Conservation (phyloP, 2,329 filamentous ascomycete genomes). For the Alternaria alternata region DNA sequence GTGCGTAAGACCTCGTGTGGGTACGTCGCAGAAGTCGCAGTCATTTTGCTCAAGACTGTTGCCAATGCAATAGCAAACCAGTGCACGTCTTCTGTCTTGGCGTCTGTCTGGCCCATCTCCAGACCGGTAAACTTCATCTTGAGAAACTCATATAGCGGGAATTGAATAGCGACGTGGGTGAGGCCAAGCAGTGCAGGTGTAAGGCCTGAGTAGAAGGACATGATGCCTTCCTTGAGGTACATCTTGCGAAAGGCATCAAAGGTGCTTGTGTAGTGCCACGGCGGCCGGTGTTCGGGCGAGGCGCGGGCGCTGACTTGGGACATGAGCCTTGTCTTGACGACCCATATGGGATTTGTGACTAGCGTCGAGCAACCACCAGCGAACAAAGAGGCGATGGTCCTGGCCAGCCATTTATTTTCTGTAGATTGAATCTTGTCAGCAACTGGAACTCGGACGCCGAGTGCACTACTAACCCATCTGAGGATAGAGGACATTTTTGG, state of each 20-base stretch:
- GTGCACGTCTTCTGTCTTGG: conserved; percentile 68
- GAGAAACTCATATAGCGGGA: conserved; percentile 93
- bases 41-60: conserved; percentile 91
- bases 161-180: conserved; percentile 95
- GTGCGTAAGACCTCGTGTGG: conserved; percentile 97
- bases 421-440: conserved; percentile 17
- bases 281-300: conserved; percentile 66
- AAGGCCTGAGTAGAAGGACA: conserved; percentile 93
- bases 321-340: conserved; percentile 98
- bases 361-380: conserved; percentile 93
- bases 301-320: conserved; percentile 76
- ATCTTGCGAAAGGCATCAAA: conserved; percentile 94
- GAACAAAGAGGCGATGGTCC: conserved; percentile 87
- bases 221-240: conserved; percentile 87
- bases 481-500: conserved; percentile 76
- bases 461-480: conserved; percentile 59
- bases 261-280: conserved; percentile 91
- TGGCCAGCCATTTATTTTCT: conserved; percentile 78
- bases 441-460: not conserved
- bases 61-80: conserved; percentile 86
- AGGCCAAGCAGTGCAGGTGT: conserved; percentile 90
- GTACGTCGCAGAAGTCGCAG: conserved; percentile 94
- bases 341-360: conserved; percentile 97
- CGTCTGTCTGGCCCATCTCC: conserved; percentile 77
- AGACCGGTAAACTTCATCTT: conserved; percentile 90